A percentile compares a stretch with the other conserved stretches of the same genome.
Conservation (phyloP, 2,329 filamentous ascomycete genomes). For the Microsporum canis region DNA sequence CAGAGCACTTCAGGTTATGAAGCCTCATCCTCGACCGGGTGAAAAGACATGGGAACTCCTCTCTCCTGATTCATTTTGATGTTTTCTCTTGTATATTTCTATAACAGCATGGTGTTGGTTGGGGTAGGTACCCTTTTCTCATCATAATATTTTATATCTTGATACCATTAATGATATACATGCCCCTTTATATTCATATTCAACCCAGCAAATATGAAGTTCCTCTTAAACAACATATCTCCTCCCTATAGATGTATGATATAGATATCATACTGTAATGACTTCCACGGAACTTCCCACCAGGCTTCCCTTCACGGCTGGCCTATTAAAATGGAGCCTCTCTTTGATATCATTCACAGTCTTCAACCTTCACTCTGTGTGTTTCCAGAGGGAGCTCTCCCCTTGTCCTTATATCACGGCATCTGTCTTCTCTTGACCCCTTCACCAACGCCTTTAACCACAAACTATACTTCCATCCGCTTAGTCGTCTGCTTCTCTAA, state of each 20-base stretch:
- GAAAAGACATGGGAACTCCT: slow-evolving; percentile 38
- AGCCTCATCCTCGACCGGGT: slow-evolving; percentile 31
- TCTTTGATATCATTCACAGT: not conserved
- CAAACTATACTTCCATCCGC: not conserved
- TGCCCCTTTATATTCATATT: not conserved
- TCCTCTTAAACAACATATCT: not conserved
- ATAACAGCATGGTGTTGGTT: not conserved
- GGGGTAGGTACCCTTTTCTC: not conserved
- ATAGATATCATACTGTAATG: not conserved
- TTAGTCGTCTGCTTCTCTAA: not conserved
- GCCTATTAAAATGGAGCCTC: not conserved
- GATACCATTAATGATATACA: not conserved
- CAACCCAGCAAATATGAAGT: not conserved
- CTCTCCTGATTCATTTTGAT: slow-evolving; percentile 24
- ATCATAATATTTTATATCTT: not conserved
- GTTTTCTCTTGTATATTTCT: not conserved
- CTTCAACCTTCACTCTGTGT: too few relatives aligned
- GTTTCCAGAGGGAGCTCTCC: not conserved
- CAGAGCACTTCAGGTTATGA: slow-evolving; percentile 34
- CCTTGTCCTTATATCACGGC: not conserved
- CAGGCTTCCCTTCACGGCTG: not conserved
- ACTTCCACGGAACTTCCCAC: not conserved
- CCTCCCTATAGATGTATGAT: not conserved
- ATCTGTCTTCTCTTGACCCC: not conserved
- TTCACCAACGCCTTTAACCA: not conserved